Conservation (phyloP, 108 stramenopile genomes). For the Stephanodiscus minutulus region DNA sequence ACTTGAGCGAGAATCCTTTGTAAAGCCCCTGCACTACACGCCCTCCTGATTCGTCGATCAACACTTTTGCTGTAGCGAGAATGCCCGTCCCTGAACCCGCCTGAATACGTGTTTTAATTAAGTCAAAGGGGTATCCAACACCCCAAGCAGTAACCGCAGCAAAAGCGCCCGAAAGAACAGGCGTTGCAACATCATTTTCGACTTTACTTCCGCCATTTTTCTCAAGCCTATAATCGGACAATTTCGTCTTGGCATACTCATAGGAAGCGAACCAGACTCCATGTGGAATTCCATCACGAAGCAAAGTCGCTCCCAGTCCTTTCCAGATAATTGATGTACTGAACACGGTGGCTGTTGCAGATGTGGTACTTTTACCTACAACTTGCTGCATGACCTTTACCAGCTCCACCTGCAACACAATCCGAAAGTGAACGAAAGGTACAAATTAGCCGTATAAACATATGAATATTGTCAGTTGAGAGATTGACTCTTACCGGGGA, state of each 20-base stretch:
- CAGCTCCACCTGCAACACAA: constrained; percentile 60
- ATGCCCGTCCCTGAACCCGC: constrained; percentile 51
- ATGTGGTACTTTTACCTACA: constrained; percentile 20
- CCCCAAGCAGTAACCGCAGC: constrained; percentile 84
- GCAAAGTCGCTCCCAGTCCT: constrained; percentile 77
- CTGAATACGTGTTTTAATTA: constrained; percentile 88
- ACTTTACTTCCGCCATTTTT: neutral
- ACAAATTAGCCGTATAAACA: neutral
- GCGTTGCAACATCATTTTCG: constrained; percentile 47
- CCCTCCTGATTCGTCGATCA: constrained; percentile 61
- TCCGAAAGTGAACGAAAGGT: neutral
- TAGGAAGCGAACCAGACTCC: constrained; percentile 82
- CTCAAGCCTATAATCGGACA: constrained; percentile 4
- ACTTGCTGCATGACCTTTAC: constrained; percentile 82
- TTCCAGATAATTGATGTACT: constrained; percentile 49
- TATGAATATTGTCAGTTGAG: neutral
- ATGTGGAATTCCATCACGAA: constrained; percentile 80
- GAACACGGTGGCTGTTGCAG: constrained; percentile 32
- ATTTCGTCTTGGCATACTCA: constrained; percentile 50
- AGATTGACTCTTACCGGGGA: constrained; percentile 48
- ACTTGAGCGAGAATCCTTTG: constrained; percentile 78
- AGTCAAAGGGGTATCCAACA: constrained; percentile 84
- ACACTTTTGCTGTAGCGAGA: constrained; percentile 50
- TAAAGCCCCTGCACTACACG: constrained; percentile 63
- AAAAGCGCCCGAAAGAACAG: constrained; percentile 72